phyloP scores from a whole-genome alignment of 2,329 filamentous ascomycete species.

The Cytospora schulzeri region DNA sequence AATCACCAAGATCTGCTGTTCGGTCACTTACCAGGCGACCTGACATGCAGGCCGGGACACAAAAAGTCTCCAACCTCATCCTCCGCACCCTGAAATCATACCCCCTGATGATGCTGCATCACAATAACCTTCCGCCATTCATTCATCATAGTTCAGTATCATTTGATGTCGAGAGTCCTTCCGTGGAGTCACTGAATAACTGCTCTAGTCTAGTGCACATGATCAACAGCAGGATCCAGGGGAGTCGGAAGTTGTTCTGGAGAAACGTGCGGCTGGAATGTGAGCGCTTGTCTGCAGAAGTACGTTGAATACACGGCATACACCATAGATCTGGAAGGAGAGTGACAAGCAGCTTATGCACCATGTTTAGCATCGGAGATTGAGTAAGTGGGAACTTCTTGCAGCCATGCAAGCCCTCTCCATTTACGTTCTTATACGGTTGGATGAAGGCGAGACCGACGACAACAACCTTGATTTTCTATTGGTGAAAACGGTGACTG shows the following conservation, averaged over 20 bases:
- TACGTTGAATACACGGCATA: too few species aligned
- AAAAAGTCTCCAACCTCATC: background rate
- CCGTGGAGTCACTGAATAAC: background rate
- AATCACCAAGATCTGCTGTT: background rate
- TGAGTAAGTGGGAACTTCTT: background rate
- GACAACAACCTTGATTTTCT: background rate
- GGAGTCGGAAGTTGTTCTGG: background rate
- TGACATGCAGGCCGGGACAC: background rate
- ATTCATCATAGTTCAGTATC: background rate
- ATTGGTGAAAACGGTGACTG: background rate
- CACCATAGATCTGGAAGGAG: too few species aligned
- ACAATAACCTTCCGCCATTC: background rate
- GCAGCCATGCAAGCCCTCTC: slow-evolving; percentile 2
- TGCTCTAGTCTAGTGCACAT: background rate
- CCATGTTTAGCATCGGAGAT: background rate
- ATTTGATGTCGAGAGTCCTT: background rate
- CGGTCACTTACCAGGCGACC: background rate
- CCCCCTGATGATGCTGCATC: background rate
- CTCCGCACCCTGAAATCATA: background rate
- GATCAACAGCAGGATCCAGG: background rate
- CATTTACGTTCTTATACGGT: background rate
- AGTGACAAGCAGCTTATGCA: background rate
- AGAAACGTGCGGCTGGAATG: slow-evolving; percentile 1
- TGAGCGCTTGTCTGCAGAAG: background rate
- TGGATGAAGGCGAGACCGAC: slow-evolving; percentile 3